Percentiles rank a stretch among this genome's conserved stretches.
phyloP scores from a whole-genome alignment of 192 early-diverging fungal genomes.

The Rhizophlyctis rosea region DNA sequence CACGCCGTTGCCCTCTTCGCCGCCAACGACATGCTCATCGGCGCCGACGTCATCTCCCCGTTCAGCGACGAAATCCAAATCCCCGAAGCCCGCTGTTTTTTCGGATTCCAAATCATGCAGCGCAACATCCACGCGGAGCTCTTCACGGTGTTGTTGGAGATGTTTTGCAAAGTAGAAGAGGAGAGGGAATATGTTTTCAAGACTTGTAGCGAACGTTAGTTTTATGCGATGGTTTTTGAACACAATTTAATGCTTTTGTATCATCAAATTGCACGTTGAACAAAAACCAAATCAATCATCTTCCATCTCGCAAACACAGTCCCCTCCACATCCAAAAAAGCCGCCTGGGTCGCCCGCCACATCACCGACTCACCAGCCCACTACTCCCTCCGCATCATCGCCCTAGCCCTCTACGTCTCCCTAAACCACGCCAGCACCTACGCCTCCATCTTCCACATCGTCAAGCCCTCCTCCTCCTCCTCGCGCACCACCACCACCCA shows the following conservation, averaged over 20 bases:
- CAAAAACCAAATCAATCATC: too few relatives aligned
- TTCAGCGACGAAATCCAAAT: conserved; percentile 85
- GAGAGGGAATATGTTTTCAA: conserved; percentile 14
- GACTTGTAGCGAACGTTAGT: too few relatives aligned
- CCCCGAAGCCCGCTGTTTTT: conserved; percentile 92
- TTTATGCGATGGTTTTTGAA: too few relatives aligned
- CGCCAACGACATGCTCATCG: conserved; percentile 71
- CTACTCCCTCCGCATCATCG: conserved; percentile 24
- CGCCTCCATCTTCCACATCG: conserved; percentile 15
- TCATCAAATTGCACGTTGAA: too few relatives aligned
- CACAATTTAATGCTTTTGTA: too few relatives aligned
- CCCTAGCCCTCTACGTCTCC: conserved; percentile 15
- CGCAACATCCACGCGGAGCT: conserved; percentile 92
- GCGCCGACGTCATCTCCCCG: conserved; percentile 77
- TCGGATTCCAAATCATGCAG: conserved; percentile 96
- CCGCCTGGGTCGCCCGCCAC: conserved; percentile 32
- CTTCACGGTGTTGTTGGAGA: conserved; percentile 79
- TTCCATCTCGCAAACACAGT: too few relatives aligned
- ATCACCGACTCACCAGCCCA: conserved; percentile 23
- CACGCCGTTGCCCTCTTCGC: conserved; percentile 30
- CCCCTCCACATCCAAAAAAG: conserved; percentile 16
- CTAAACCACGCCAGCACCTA: conserved; percentile 15
- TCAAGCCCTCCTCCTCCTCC: neutral
- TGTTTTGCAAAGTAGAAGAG: conserved; percentile 12
- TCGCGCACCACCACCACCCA: neutral